Evolutionary conservation across 306 rosid genomes (phyloP).

Genomic region (Lagenaria siceraria): DNA sequence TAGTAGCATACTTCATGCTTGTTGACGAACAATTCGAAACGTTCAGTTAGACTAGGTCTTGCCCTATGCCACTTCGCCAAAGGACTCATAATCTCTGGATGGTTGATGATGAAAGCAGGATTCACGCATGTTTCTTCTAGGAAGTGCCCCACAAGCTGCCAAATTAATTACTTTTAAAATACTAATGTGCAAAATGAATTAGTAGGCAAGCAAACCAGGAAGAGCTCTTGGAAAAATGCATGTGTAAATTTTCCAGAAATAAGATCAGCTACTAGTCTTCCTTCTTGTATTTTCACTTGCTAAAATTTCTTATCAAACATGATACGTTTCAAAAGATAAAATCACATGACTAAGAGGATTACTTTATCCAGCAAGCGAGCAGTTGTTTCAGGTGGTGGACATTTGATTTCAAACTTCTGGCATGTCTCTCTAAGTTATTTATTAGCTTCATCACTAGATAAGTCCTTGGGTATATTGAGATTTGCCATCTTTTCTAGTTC

Average conservation of each 20-base stretch:
- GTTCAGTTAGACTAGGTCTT: constrained; percentile 74
- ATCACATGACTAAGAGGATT: background rate
- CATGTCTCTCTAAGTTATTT: constrained; percentile 66
- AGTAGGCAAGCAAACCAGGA: too few relatives aligned
- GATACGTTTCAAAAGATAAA: background rate
- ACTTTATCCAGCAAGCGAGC: constrained; percentile 85
- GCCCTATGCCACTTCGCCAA: constrained; percentile 93
- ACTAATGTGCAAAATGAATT: background rate
- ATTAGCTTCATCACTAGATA: constrained; percentile 66
- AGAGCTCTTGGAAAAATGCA: background rate
- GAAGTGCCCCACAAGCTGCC: constrained; percentile 94
- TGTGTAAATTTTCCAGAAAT: background rate
- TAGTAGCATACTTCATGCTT: constrained; percentile 56
- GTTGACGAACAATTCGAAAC: constrained; percentile 76
- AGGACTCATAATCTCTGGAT: constrained; percentile 92
- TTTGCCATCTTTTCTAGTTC: constrained; percentile 65
- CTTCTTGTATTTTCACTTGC: background rate
- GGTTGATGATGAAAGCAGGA: constrained; percentile 77
- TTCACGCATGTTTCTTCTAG: constrained; percentile 78
- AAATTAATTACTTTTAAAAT: background rate
- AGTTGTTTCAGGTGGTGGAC: constrained; percentile 87
- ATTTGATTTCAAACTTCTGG: constrained; percentile 50
- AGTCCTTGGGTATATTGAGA: constrained; percentile 70
- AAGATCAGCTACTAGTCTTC: background rate
- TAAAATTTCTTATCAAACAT: background rate